Base-by-base conservation (phyloP, 805 yeast species). In the Metschnikowia matae region DNA sequence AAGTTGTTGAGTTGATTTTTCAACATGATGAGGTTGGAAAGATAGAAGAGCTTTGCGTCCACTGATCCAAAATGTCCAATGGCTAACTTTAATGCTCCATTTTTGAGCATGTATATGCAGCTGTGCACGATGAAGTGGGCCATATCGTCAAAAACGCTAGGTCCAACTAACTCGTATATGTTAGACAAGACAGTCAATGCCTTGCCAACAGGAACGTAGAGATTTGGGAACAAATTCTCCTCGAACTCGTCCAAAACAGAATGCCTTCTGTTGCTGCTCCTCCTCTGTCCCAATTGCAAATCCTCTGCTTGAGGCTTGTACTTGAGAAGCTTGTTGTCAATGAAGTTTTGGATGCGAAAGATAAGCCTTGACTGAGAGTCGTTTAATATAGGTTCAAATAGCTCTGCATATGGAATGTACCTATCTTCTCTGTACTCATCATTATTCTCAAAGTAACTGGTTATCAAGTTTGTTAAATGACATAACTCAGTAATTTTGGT, bases 81-180 rank as follows among this genome's bases (percentile, higher is more conserved):
- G 6, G 81, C 75, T 21, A 79, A 59, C 3, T 73, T 68, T 55
- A 77, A 77, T 17, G 69, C 67, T 11, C 86, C 85, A 14, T 66
- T 66, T 49, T 79, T 78, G 57, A 89, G 67, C 6, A 94, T 81
- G 14, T 69, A 60, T 35, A 89, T 79, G 58, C 94, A 84, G 40
- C 85, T 79, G 62, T 88, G 96, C 3, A 92, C 87, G 47, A 89
- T 83, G 50, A 86, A 82, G 64, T 89, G 96, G 0, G 97, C 96
- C 55, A 91, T 69, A 61, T 89, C 96, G 63, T 89, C 96, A 68
- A 91, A 92, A 1, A 89, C 87, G 11, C 78, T 70, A 2, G 91
- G 82, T 56, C 85, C 84, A 35, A 92, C 79, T 59, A 90, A 71
- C 59, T 88, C 95, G 62, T 89, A 88, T 20, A 91, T 85, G 62